These are phyloP conservation scores for Neurospora hispaniola DNA, from an alignment of 495 filamentous ascomycete species.

Conservation along the genomic window DNA sequence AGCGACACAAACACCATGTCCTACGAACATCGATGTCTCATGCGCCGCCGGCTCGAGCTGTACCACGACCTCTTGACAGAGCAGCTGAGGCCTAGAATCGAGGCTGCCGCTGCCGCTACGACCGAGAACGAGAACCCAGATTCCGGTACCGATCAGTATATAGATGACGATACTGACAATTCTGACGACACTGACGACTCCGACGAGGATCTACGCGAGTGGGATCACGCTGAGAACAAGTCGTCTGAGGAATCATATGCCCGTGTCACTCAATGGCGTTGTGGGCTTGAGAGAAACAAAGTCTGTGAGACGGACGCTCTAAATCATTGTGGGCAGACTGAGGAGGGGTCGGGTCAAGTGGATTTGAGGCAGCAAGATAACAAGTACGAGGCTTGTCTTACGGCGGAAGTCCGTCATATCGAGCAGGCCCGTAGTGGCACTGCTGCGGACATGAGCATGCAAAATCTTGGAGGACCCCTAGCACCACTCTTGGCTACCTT, in stretches of 20 bases:
- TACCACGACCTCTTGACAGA: not conserved
- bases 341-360: too few species aligned
- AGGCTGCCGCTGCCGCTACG: not conserved
- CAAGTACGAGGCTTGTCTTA: not conserved
- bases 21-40: not conserved
- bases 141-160: not conserved
- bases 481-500: not conserved
- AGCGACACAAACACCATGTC: not conserved
- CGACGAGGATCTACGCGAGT: not conserved
- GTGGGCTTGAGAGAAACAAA: not conserved
- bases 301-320: not conserved
- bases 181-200: not conserved
- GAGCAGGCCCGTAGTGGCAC: not conserved
- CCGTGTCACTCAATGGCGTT: not conserved
- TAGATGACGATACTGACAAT: not conserved
- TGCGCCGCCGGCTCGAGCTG: not conserved
- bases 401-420: not conserved
- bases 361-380: not conserved
- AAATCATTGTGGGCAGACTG: not conserved
- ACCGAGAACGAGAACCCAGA: not conserved
- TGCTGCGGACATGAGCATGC: not conserved
- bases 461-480: not conserved
- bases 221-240: not conserved
- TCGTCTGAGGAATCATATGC: not conserved
- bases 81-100: not conserved